Evolutionary conservation across 2,329 filamentous ascomycete species (phyloP).

Genomic region (Uncinocarpus reesii): DNA sequence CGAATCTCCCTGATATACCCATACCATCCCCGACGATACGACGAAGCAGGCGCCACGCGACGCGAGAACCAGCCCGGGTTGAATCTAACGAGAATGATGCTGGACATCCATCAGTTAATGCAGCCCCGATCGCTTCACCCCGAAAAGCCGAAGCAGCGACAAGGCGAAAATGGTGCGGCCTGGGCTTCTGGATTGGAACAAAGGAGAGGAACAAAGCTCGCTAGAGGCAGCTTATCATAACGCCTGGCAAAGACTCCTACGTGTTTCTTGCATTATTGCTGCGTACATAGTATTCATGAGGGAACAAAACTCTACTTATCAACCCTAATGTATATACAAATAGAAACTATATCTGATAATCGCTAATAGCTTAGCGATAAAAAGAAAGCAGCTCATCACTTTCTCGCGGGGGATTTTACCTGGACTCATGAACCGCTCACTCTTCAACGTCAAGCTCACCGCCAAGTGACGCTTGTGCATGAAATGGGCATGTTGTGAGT

Average conservation of each 20-base stretch:
- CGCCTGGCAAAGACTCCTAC: no score
- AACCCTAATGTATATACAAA: neutral
- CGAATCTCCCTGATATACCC: neutral
- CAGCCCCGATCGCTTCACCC: neutral
- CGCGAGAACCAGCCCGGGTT: neutral
- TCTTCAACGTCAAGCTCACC: neutral
- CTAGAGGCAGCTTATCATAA: no score
- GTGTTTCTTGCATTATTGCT: no score
- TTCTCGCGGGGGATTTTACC: no score
- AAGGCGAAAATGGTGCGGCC: constrained; percentile 4
- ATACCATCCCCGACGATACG: neutral
- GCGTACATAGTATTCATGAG: neutral
- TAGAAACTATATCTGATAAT: neutral
- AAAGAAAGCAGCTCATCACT: neutral
- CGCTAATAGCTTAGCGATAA: neutral
- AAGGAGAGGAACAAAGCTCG: constrained; percentile 7
- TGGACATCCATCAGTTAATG: neutral
- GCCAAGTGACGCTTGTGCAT: neutral
- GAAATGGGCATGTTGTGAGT: neutral
- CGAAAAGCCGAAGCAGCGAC: neutral
- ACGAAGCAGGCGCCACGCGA: neutral
- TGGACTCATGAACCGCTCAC: no score
- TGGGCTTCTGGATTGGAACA: neutral
- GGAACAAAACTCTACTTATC: neutral
- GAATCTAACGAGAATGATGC: neutral